These are phyloP conservation scores for Echites panduratus DNA, from an alignment of 257 asterid genomes.

Conservation along the genomic window DNA sequence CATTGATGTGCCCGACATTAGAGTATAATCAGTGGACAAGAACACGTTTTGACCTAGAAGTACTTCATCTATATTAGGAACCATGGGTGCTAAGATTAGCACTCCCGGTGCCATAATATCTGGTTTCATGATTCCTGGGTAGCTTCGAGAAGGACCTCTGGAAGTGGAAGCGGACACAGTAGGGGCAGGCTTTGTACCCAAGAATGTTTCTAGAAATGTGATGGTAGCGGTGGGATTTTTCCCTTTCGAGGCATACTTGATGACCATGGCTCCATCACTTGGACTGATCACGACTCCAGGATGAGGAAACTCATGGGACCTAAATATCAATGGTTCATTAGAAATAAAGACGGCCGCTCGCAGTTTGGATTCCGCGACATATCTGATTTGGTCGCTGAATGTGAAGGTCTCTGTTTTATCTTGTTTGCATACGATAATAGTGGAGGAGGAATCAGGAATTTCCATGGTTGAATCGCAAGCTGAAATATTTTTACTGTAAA, in stretches of 20 bases:
- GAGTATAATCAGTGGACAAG: conserved; percentile 7
- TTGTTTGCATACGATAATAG: conserved; percentile 8
- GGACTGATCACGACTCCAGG: conserved; percentile 14
- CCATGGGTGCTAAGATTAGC: conserved; percentile 12
- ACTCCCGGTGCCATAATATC: conserved; percentile 25
- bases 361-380: background rate
- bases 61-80: background rate
- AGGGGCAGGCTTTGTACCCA: conserved; percentile 16
- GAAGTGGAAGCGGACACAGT: conserved; percentile 12
- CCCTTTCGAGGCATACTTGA: conserved; percentile 8
- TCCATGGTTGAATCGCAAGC: conserved; percentile 32
- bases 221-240: conserved; percentile 6
- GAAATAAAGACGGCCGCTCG: conserved; percentile 18
- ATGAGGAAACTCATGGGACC: conserved; percentile 2
- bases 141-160: conserved; percentile 15
- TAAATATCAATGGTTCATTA: background rate
- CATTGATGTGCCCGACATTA: conserved; percentile 16
- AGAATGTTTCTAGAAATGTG: conserved; percentile 11
- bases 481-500: conserved; percentile 31
- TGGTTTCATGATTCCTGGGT: conserved; percentile 14
- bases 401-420: background rate
- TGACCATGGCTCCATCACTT: conserved; percentile 8
- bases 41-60: background rate
- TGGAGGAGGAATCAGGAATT: conserved; percentile 22
- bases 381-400: background rate